A percentile compares a stretch with the other conserved stretches of the same genome.
These are phyloP conservation scores for Eimeria sp. DNA, from an alignment of 169 alveolate genomes.

Conservation along the genomic window DNA sequence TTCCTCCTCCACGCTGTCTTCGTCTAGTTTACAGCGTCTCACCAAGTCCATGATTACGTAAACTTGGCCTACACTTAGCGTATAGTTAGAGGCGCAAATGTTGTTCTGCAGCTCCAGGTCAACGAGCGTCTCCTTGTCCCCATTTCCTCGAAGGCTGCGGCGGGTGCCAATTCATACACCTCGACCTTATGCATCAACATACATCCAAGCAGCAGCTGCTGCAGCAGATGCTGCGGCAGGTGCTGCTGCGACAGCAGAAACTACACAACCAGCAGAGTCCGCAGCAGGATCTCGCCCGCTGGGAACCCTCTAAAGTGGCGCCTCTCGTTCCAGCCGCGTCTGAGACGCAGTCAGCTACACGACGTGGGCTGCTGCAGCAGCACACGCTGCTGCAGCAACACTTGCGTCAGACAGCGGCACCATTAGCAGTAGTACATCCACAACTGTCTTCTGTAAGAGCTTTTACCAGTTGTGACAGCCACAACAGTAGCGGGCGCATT, in stretches of 20 bases:
- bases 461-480: neutral
- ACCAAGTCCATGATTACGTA: neutral
- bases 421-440: neutral
- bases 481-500: neutral
- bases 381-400: constrained; percentile 4
- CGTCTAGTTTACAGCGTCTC: neutral
- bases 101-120: constrained; percentile 50
- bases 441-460: neutral
- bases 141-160: constrained; percentile 64
- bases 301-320: neutral
- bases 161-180: constrained; percentile 61
- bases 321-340: constrained; percentile 10
- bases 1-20: neutral
- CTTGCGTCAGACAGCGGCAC: neutral
- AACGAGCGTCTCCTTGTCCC: constrained; percentile 63
- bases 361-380: neutral
- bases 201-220: constrained; percentile 38
- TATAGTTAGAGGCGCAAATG: neutral
- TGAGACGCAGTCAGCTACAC: constrained; percentile 31
- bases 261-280: neutral
- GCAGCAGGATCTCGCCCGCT: neutral
- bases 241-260: constrained; percentile 20
- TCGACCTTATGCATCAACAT: constrained; percentile 8
- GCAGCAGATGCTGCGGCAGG: constrained; percentile 48
- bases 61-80: neutral